These are phyloP conservation scores for Debaryomyces subglobosus DNA, from an alignment of 1,139 yeast species.

Conservation along the genomic window DNA sequence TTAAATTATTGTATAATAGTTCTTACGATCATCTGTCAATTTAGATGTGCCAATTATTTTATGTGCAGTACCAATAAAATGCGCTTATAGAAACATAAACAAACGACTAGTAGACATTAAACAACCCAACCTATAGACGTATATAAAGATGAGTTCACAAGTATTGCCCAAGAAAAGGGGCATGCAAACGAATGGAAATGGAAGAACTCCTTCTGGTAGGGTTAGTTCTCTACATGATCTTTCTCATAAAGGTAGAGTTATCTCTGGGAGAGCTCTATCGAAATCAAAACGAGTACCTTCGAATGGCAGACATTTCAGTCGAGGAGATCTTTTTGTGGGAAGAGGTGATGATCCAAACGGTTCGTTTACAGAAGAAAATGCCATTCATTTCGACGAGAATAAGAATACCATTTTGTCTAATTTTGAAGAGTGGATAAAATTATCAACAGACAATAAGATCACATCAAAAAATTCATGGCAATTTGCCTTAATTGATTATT, in stretches of 20 bases:
- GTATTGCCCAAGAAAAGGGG: slow-evolving; percentile 29
- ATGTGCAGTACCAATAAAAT: not conserved
- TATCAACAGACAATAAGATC: slow-evolving; percentile 86
- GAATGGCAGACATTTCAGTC: slow-evolving; percentile 23
- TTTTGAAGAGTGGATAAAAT: slow-evolving; percentile 88
- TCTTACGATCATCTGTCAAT: slow-evolving; percentile 8
- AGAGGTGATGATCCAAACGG: slow-evolving; percentile 22
- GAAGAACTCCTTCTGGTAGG: slow-evolving; percentile 15
- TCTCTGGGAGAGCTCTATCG: slow-evolving; percentile 25
- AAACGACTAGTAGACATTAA: slow-evolving; percentile 3
- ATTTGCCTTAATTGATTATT: slow-evolving; percentile 85
- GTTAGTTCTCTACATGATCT: slow-evolving; percentile 23
- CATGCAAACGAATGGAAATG: slow-evolving; percentile 8
- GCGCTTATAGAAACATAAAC: slow-evolving; percentile 12
- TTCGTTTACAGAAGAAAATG: slow-evolving; percentile 40
- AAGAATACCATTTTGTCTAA: slow-evolving; percentile 54
- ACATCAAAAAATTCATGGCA: slow-evolving; percentile 68
- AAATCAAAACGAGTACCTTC: slow-evolving; percentile 23
- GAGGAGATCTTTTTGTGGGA: slow-evolving; percentile 26
- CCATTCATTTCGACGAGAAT: slow-evolving; percentile 49
- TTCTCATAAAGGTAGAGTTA: slow-evolving; percentile 30
- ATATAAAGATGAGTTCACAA: slow-evolving; percentile 17
- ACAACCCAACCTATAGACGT: not conserved
- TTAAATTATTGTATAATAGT: slow-evolving; percentile 6
- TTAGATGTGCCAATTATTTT: not conserved